A percentile compares a stretch with the other conserved stretches of the same genome.
phyloP scores from a whole-genome alignment of 2,329 filamentous ascomycete species.

The Magnaporthiopsis incrustans region DNA sequence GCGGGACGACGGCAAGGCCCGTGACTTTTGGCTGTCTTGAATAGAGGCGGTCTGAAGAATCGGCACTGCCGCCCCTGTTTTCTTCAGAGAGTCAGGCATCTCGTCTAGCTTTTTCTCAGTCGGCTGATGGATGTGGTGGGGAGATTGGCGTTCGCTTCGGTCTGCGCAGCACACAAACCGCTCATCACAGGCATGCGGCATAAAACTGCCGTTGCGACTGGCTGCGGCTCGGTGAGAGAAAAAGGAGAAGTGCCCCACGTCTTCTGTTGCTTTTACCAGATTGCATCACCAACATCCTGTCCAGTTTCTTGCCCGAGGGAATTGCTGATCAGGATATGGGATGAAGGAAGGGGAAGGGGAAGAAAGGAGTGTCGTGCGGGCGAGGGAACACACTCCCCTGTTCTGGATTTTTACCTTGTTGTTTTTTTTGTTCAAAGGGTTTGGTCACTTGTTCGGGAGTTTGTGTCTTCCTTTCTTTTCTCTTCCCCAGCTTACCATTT shows the following conservation, averaged over 20 bases:
- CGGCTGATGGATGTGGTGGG: background rate
- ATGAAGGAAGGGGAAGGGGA: no score
- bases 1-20: background rate
- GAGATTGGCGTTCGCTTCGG: background rate
- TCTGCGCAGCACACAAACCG: background rate
- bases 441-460: conserved; percentile 5
- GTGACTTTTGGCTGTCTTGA: conserved; percentile 8
- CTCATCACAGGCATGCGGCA: background rate
- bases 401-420: conserved; percentile 2
- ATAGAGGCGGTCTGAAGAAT: background rate
- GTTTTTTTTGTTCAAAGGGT: conserved; percentile 13
- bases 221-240: no score
- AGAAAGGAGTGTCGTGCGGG: background rate
- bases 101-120: background rate
- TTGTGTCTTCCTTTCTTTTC: background rate
- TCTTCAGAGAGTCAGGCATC: background rate
- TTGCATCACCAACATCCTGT: background rate
- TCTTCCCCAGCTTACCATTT: background rate
- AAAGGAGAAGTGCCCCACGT: background rate
- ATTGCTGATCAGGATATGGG: background rate
- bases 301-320: background rate
- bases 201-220: background rate
- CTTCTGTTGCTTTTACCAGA: conserved; percentile 3
- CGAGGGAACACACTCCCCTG: background rate
- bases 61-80: background rate